phyloP scores from a whole-genome alignment of 257 asterid species.

The Anisodus acutangulus region DNA sequence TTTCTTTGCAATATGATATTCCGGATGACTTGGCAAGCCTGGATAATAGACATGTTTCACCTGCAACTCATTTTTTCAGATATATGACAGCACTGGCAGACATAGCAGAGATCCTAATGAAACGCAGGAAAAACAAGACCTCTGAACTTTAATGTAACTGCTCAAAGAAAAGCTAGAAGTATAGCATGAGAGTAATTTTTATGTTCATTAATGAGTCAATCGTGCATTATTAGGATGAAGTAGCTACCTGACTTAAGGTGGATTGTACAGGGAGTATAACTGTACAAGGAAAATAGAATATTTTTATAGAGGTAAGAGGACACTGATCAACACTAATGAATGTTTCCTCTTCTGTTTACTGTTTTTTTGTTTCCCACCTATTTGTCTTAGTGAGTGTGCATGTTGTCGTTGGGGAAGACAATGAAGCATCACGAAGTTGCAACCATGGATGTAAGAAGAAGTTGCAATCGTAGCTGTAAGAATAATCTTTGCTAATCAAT shows the following conservation, averaged over 20 bases:
- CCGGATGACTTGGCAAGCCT: slow-evolving; percentile 91
- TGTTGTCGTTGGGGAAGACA: background rate
- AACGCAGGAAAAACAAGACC: background rate
- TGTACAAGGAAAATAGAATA: background rate
- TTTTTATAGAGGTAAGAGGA: background rate
- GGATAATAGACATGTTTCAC: slow-evolving; percentile 82
- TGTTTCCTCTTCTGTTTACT: slow-evolving; percentile 13
- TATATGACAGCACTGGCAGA: background rate
- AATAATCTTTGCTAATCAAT: background rate
- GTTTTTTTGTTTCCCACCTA: background rate
- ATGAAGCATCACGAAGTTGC: background rate
- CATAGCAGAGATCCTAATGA: background rate
- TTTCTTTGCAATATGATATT: slow-evolving; percentile 75
- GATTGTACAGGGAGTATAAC: background rate
- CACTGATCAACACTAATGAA: background rate
- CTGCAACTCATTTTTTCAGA: slow-evolving; percentile 47
- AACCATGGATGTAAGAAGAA: background rate
- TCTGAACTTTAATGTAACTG: background rate
- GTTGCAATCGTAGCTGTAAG: background rate
- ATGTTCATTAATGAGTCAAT: slow-evolving; percentile 20
- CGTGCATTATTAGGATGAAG: background rate
- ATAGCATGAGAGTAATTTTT: background rate
- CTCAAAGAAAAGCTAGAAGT: background rate
- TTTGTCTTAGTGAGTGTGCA: background rate
- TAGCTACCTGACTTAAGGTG: background rate